A percentile compares a stretch with the other conserved stretches of the same genome.
Conservation (phyloP, 805 yeast genomes). For the Ogataea trehaloabstinens region DNA sequence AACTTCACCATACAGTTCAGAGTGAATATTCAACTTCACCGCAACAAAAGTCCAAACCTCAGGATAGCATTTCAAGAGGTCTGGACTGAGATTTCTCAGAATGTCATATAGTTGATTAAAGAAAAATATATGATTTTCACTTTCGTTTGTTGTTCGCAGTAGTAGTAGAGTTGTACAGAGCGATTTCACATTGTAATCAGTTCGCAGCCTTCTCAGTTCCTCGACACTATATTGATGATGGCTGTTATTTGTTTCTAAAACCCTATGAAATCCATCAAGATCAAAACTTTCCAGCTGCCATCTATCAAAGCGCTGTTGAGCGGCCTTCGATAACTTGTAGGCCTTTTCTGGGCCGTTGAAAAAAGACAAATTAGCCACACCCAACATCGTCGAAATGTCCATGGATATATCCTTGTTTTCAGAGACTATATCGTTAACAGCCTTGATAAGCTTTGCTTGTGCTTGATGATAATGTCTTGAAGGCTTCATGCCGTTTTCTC, state of each 20-base stretch:
- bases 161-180: slow-evolving; percentile 29
- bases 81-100: slow-evolving; percentile 17
- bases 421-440: slow-evolving; percentile 19
- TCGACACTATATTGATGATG: slow-evolving; percentile 10
- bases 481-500: slow-evolving; percentile 23
- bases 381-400: slow-evolving; percentile 29
- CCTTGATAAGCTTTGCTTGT: slow-evolving; percentile 25
- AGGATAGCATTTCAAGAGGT: slow-evolving; percentile 22
- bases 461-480: slow-evolving; percentile 21
- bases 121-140: slow-evolving; percentile 11
- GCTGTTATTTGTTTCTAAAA: slow-evolving; percentile 6
- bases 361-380: slow-evolving; percentile 27
- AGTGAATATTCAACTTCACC: slow-evolving; percentile 23
- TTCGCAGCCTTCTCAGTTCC: slow-evolving; percentile 19
- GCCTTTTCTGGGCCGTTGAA: slow-evolving; percentile 23
- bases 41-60: slow-evolving; percentile 31
- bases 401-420: slow-evolving; percentile 14
- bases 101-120: slow-evolving; percentile 18
- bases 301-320: slow-evolving; percentile 29
- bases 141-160: slow-evolving; percentile 13
- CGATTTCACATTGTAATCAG: slow-evolving; percentile 28
- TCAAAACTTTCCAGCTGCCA: slow-evolving; percentile 33
- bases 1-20: slow-evolving; percentile 13
- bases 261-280: slow-evolving; percentile 30
- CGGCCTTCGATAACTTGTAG: slow-evolving; percentile 24